phyloP scores from a whole-genome alignment of 176 grass and related monocot species.

The Oryza brachyantha region DNA sequence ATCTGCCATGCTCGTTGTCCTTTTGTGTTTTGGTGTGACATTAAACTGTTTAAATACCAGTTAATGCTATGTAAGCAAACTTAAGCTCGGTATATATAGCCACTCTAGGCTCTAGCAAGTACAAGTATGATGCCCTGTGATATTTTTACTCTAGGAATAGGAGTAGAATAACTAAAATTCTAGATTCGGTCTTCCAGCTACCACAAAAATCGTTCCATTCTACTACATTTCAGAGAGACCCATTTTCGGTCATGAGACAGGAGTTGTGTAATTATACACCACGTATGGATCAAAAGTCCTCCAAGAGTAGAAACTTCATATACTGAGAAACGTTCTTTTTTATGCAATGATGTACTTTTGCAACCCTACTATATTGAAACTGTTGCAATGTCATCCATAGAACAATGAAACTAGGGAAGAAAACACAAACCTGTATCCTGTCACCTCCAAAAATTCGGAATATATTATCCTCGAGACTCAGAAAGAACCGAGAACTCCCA shows the following conservation, averaged over 20 bases:
- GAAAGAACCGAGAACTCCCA: constrained; percentile 94
- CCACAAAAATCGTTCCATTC: background rate
- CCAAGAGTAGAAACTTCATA: constrained; percentile 18
- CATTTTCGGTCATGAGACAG: background rate
- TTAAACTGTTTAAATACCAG: background rate
- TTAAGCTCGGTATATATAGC: background rate
- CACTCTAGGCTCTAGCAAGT: background rate
- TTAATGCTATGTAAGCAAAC: background rate
- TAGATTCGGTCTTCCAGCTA: background rate
- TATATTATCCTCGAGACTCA: constrained; percentile 98
- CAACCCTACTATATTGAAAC: background rate
- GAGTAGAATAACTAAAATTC: background rate
- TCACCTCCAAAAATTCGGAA: constrained; percentile 97
- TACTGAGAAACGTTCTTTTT: background rate
- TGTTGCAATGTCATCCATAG: constrained; percentile 20
- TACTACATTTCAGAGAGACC: background rate
- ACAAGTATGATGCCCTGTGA: background rate
- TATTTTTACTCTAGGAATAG: background rate
- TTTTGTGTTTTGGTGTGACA: background rate
- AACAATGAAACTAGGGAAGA: constrained; percentile 29
- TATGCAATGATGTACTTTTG: constrained; percentile 7
- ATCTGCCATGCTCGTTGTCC: background rate
- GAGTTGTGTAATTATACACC: background rate
- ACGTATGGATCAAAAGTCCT: constrained; percentile 10
- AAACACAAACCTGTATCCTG: constrained; percentile 79